Base-by-base conservation (phyloP, 2,329 filamentous ascomycete genomes). In the Aspergillus jensenii region DNA sequence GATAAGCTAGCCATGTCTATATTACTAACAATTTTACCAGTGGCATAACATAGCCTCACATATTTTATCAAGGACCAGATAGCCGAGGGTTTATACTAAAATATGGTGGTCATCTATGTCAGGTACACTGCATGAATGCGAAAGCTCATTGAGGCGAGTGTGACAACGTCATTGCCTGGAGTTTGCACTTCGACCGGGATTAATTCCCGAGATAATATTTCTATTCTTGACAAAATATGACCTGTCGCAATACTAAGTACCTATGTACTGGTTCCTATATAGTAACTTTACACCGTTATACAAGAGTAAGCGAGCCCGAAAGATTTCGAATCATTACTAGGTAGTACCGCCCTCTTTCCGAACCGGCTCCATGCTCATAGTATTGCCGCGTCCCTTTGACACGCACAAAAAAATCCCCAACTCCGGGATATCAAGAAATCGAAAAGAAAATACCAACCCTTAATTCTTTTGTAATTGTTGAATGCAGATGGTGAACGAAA, bases 381-480 rank as follows among this genome's bases (percentile, higher is more conserved):
- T 35, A 41, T 7, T 17, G 17, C 35, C 23, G 21, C 7, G 43
- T 48, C 33, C 41, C 44, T 25, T 48, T 23, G 23, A 53, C 46
- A 58, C 54, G 45, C 47, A 40, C 35, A 23, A n/a, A 33, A 44
- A 35, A 44, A 35, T 46, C 53, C 40, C 23, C 33, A 62, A 62
- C 60, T 60, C 60, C 60, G 44, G 59, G 59, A 62, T 58, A 62
- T 62, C 46, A 50, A 50, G 19, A n/a, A 40, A 44, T 12, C 25
- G 40, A 33, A 44, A 39, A 19, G 27, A 37, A 19, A 25, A 9
- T 8, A 35, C 53, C 46, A 52, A 31, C 33, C 40, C 21, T 11
- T 37, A 41, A 31, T 19, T 45, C 21, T 43, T 25, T 19, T 41
- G 48, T 33, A 6, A 37, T 15, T 14, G 15, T n/a, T 12, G 6